These are phyloP conservation scores for Isoetes taiwanensis DNA, from an alignment of 75 land plant genomes.

Conservation along the genomic window DNA sequence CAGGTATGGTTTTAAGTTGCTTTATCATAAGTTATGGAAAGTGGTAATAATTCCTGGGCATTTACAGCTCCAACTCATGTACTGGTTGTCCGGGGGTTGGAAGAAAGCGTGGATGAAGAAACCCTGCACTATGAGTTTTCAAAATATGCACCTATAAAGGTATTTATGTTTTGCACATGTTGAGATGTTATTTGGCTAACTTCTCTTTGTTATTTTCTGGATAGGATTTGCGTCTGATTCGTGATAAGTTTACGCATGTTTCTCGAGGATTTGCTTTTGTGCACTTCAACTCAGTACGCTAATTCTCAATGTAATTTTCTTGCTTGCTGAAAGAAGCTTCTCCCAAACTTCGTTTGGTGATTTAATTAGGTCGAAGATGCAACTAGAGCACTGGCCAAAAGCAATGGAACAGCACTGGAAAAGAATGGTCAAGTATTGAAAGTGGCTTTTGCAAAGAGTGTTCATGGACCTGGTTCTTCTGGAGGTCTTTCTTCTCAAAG, in stretches of 20 bases:
- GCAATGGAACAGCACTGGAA: conserved; percentile 85
- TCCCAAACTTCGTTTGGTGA: neutral
- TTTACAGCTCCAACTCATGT: conserved; percentile 83
- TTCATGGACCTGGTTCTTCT: conserved; percentile 58
- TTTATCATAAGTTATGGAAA: too few relatives aligned
- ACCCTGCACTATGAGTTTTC: conserved; percentile 95
- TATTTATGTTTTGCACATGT: conserved; percentile 13
- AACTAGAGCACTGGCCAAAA: conserved; percentile 82
- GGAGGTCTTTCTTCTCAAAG: conserved; percentile 50
- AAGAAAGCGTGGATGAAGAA: conserved; percentile 95
- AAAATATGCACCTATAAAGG: conserved; percentile 97
- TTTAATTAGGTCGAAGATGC: conserved; percentile 83
- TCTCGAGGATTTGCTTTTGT: conserved; percentile 97
- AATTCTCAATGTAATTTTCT: neutral
- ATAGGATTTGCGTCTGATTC: conserved; percentile 93
- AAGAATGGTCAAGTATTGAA: conserved; percentile 89
- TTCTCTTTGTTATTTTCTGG: too few relatives aligned
- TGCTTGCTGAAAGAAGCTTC: neutral
- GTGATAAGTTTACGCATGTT: conserved; percentile 91
- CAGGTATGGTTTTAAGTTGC: conserved; percentile 45
- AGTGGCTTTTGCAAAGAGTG: conserved; percentile 94
- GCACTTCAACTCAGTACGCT: conserved; percentile 82
- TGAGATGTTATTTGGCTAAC: neutral
- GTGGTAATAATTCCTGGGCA: neutral
- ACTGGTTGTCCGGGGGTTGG: conserved; percentile 88